Conservation (phyloP, 2,329 filamentous ascomycete genomes). For the Cladosporium austrohemisphaericum region DNA sequence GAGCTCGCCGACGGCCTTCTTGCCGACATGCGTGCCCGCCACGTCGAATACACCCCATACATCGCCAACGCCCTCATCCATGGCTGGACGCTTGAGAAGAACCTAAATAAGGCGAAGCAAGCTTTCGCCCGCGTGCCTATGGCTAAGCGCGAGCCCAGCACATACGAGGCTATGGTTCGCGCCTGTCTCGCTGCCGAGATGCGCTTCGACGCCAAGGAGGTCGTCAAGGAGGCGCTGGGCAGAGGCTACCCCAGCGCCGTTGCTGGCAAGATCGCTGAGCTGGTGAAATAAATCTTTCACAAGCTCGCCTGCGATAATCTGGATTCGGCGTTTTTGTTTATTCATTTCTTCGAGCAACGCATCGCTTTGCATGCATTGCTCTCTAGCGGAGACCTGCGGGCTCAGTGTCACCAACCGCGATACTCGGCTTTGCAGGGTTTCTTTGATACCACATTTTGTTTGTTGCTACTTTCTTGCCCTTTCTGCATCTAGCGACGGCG, state of each 20-base stretch:
- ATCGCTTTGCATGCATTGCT: not conserved
- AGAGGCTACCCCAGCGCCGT: conserved; percentile 90
- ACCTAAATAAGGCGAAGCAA: conserved; percentile 71
- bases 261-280: conserved; percentile 86
- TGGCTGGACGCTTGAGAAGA: conserved; percentile 83
- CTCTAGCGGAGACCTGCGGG: not conserved
- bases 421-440: not conserved
- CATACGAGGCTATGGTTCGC: conserved; percentile 97
- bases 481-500: conserved; percentile 8
- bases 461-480: too few species aligned
- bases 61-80: conserved; percentile 98
- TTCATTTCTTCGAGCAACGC: not conserved
- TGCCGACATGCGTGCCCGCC: conserved; percentile 66
- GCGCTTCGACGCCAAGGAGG: conserved; percentile 67
- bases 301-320: not conserved
- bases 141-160: conserved; percentile 86
- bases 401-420: conserved; percentile 3
- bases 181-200: conserved; percentile 84
- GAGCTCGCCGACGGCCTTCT: conserved; percentile 69
- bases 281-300: conserved; percentile 53
- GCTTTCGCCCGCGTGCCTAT: conserved; percentile 77
- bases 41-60: conserved; percentile 88
- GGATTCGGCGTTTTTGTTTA: conserved; percentile 8
- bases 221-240: conserved; percentile 86
- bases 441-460: too few species aligned